Conservation (phyloP, 192 early-diverging fungal species). For the Jimgerdemannia lactiflua region DNA sequence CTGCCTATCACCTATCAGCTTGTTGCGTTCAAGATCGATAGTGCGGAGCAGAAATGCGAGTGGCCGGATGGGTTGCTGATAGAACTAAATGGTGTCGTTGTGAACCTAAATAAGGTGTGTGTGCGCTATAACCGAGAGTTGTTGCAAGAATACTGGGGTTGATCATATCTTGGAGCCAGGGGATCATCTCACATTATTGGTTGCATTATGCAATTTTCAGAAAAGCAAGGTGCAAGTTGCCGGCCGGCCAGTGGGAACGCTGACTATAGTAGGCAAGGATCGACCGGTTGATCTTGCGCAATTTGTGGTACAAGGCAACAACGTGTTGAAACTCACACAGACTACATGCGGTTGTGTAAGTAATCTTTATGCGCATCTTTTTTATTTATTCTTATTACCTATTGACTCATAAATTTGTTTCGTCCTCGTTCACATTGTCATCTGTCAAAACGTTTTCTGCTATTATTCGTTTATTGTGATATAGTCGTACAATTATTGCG, state of each 20-base stretch:
- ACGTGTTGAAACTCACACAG: slow-evolving; percentile 8
- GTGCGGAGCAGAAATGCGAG: slow-evolving; percentile 8
- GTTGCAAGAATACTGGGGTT: too few species aligned
- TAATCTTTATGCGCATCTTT: neutral
- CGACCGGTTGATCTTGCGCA: slow-evolving; percentile 4
- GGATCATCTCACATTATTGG: neutral
- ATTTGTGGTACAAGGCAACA: slow-evolving; percentile 3
- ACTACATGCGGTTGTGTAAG: slow-evolving; percentile 15
- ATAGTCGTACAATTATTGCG: slow-evolving; percentile 1
- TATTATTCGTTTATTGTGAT: neutral
- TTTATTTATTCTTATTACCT: too few species aligned
- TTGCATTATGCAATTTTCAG: neutral
- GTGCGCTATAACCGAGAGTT: too few species aligned
- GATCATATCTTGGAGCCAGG: too few species aligned
- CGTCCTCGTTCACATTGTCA: too few species aligned
- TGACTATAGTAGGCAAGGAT: slow-evolving; percentile 12
- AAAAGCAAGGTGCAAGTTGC: slow-evolving; percentile 14
- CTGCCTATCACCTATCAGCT: slow-evolving; percentile 9
- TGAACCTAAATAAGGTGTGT: slow-evolving; percentile 2
- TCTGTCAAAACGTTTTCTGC: neutral
- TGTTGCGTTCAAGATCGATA: slow-evolving; percentile 1
- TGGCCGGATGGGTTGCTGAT: slow-evolving; percentile 10
- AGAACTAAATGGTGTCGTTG: slow-evolving; percentile 1
- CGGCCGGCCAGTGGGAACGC: slow-evolving; percentile 1
- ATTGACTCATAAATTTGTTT: too few species aligned